phyloP scores from a whole-genome alignment of 2,329 filamentous ascomycete species.

The Aspergillus sp. region DNA sequence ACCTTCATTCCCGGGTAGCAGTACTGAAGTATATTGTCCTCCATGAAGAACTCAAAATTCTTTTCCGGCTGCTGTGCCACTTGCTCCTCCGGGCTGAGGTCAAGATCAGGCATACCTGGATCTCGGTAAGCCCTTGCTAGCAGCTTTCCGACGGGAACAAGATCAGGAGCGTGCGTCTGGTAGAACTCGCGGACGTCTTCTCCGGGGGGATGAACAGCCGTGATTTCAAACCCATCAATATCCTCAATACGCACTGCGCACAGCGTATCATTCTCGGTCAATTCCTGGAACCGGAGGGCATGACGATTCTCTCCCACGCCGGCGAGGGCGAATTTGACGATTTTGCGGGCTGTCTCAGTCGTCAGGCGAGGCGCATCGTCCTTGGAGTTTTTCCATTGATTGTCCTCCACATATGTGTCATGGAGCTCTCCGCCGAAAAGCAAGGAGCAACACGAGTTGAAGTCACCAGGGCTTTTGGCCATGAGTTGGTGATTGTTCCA shows the following conservation, averaged over 20 bases:
- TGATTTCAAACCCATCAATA: conserved; percentile 63
- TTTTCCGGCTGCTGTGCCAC: conserved; percentile 22
- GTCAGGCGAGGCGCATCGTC: conserved; percentile 43
- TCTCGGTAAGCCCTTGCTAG: conserved; percentile 54
- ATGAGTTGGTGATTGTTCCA: conserved; percentile 58
- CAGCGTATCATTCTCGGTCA: conserved; percentile 39
- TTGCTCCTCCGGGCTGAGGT: conserved; percentile 40
- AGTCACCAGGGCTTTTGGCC: conserved; percentile 67
- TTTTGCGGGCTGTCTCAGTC: conserved; percentile 50
- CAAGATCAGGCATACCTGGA: conserved; percentile 42
- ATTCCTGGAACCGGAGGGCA: conserved; percentile 39
- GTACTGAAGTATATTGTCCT: conserved; percentile 59
- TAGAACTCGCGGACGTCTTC: conserved; percentile 53
- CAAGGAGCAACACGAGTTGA: conserved; percentile 74
- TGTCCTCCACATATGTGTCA: conserved; percentile 43
- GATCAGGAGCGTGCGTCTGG: conserved; percentile 41
- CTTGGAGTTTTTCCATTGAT: conserved; percentile 43
- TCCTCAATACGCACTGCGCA: conserved; percentile 49
- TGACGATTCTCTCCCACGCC: conserved; percentile 47
- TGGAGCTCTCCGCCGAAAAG: conserved; percentile 63
- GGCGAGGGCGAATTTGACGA: conserved; percentile 54
- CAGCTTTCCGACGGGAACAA: conserved; percentile 57
- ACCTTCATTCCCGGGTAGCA: conserved; percentile 69
- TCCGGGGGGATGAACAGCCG: conserved; percentile 51
- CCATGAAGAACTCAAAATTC: conserved; percentile 65